A percentile compares a stretch with the other conserved stretches of the same genome.
phyloP scores from a whole-genome alignment of 257 asterid genomes.

The Salvia hispanica region DNA sequence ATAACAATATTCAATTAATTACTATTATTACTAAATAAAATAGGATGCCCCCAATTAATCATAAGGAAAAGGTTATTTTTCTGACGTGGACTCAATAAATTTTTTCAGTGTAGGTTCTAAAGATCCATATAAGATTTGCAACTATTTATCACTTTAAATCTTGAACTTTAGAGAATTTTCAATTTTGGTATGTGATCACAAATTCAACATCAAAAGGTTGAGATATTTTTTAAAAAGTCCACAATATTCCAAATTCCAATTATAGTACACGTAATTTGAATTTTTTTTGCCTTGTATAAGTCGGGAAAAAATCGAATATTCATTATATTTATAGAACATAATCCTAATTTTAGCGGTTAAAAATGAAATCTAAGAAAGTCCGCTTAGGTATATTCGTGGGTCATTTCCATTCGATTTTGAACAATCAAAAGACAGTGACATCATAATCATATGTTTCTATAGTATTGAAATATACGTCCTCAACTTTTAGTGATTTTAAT shows the following conservation, averaged over 20 bases:
- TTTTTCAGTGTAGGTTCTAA: background rate
- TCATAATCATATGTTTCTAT: constrained; percentile 25
- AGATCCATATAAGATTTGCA: background rate
- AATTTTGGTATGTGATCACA: too few relatives aligned
- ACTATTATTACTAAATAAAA: background rate
- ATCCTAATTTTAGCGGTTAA: background rate
- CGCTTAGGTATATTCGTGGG: background rate
- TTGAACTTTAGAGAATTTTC: too few relatives aligned
- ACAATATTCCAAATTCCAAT: too few relatives aligned
- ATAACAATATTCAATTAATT: constrained; percentile 8
- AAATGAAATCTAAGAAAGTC: background rate
- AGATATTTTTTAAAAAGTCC: too few relatives aligned
- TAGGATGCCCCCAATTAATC: background rate
- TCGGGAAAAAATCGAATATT: too few relatives aligned
- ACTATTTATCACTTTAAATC: too few relatives aligned
- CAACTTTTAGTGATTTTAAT: background rate
- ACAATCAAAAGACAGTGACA: constrained; percentile 33
- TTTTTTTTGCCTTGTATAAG: too few relatives aligned
- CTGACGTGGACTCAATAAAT: constrained; percentile 30
- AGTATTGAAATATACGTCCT: constrained; percentile 2
- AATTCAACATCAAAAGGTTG: too few relatives aligned
- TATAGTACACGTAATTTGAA: too few relatives aligned
- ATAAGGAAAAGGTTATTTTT: background rate
- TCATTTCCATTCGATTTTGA: constrained; percentile 18
- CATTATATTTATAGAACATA: too few relatives aligned